Base-by-base conservation (phyloP, 2,329 filamentous ascomycete species). In the Diplodia intermedia region DNA sequence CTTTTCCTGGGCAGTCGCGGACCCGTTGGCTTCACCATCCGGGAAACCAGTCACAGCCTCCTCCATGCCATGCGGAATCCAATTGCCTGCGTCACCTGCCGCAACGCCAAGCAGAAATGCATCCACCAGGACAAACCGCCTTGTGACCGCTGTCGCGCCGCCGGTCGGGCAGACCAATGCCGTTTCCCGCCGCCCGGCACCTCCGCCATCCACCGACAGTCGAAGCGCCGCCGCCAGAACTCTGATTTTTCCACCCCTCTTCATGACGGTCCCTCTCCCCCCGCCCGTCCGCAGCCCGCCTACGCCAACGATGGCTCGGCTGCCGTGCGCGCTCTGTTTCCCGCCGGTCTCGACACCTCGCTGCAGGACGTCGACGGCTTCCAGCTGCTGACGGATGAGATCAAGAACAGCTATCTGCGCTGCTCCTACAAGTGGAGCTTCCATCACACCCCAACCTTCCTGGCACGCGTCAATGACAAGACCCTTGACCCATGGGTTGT, bases 371-470 rank as follows among this genome's bases (percentile, higher is more conserved):
- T 79, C 29, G 77, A 79, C 71, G 77, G 78, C 8, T 80, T 78
- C 52, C 75, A 76, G 47, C 74, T 79, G 60, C 71, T 80, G 60
- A 80, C 78, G 3, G 79, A 80, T 68, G 78, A 80, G 71, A 78
- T 80, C 66, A 79, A 79, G 73, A 79, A 79, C 71, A 78, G 75
- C 71, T 80, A 79, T 60, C 70, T 80, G 68, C 71, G 79, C 15
- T 80, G 79, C 71, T 74, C 75, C 33, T 80, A 80, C 75, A 80
- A 80, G 71, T 80, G 79, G 79, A 78, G 77, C 71, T 80, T 80
- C 72, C 77, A 80, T 71, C 79, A 80, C 66, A 79, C 75, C 6
- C 79, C 79, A 3, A 79, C 78, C 62, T 71, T 80, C 71, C 71
- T 80, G 72, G 67, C 75, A 71, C 72, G 74, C 23, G 79, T 80